A percentile compares a stretch with the other conserved stretches of the same genome.
Conservation (phyloP, 352 stramenopile species). For the Phytophthora pseudosyringae region DNA sequence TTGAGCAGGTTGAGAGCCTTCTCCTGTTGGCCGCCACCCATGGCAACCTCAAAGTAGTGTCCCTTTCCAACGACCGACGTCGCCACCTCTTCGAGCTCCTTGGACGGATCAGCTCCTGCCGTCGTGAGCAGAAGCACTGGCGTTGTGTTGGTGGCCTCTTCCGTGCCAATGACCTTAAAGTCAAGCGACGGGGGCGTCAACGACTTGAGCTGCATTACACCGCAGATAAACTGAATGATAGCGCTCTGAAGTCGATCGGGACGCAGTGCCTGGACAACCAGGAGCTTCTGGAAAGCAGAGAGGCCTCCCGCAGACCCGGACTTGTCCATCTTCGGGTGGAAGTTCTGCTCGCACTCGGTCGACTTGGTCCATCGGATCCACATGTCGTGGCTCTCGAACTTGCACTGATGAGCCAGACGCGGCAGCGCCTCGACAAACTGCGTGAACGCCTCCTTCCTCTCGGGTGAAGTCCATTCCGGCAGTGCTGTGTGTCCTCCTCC, state of each 20-base stretch:
- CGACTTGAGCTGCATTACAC: conserved; percentile 87
- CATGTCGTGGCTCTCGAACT: conserved; percentile 82
- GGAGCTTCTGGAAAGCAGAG: conserved; percentile 91
- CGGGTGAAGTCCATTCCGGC: conserved; percentile 81
- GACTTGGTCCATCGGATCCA: conserved; percentile 92
- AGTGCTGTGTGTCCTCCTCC: conserved; percentile 33
- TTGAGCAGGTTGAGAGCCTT: conserved; percentile 88
- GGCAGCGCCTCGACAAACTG: conserved; percentile 81
- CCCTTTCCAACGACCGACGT: conserved; percentile 78
- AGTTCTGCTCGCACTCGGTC: conserved; percentile 90
- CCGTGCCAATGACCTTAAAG: conserved; percentile 68
- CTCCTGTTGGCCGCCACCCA: conserved; percentile 95
- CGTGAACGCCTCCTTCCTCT: conserved; percentile 88
- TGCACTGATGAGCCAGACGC: conserved; percentile 69
- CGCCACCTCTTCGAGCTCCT: conserved; percentile 94
- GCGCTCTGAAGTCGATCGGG: conserved; percentile 91
- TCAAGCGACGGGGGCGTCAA: conserved; percentile 85
- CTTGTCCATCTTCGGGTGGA: conserved; percentile 90
- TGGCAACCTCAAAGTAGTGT: conserved; percentile 94
- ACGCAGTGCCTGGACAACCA: conserved; percentile 92
- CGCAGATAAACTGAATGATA: conserved; percentile 91
- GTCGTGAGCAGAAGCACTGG: conserved; percentile 94
- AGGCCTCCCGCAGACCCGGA: conserved; percentile 52
- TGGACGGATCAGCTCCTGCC: conserved; percentile 93
- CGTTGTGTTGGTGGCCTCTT: conserved; percentile 76